phyloP scores from a whole-genome alignment of 1,139 yeast genomes.

The Candida dubliniensis region DNA sequence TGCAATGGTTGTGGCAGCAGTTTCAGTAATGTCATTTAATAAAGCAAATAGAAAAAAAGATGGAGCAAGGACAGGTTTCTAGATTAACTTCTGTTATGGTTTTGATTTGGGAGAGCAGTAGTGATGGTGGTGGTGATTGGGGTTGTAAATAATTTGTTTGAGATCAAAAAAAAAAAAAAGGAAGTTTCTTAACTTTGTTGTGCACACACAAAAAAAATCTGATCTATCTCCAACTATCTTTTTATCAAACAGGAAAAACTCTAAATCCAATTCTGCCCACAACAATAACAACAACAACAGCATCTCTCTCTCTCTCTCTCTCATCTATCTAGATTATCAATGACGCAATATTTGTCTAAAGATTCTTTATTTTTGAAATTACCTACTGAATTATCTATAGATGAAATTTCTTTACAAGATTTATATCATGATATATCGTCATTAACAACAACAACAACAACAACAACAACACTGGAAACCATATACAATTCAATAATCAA shows the following conservation, averaged over 20 bases:
- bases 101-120: background rate
- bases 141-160: no score
- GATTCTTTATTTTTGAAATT: constrained; percentile 19
- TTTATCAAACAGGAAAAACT: no score
- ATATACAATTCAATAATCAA: constrained; percentile 10
- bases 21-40: no score
- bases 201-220: background rate
- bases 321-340: background rate
- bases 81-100: no score
- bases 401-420: constrained; percentile 4
- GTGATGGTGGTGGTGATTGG: background rate
- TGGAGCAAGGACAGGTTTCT: no score
- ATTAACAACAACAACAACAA: background rate
- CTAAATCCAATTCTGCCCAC: no score
- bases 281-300: no score
- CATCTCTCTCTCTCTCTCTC: no score
- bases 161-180: no score
- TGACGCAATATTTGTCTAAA: constrained; percentile 12
- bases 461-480: background rate
- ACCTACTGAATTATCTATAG: constrained; percentile 13
- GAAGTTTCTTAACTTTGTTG: no score
- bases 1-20: background rate
- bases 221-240: no score
- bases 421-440: constrained; percentile 3
- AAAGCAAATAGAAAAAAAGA: no score